Percentiles rank a stretch among this genome's conserved stretches.
Evolutionary conservation across 371 early-diverging fungal species (phyloP).

Genomic region (Chytridium lagenaria): DNA sequence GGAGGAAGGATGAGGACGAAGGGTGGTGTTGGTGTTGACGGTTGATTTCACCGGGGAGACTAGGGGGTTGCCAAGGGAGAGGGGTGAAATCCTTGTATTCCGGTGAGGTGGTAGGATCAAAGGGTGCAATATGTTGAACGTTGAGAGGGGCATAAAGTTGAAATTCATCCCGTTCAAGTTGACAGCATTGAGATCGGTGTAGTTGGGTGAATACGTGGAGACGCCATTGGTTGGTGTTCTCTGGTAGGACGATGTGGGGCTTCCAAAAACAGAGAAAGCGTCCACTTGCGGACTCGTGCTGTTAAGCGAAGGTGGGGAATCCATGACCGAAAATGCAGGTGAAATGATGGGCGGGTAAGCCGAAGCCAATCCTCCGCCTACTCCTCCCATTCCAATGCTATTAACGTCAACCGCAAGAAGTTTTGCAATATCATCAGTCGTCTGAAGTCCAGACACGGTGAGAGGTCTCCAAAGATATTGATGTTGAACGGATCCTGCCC

Average conservation of each 20-base stretch:
- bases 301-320: background rate
- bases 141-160: background rate
- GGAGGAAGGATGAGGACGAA: background rate
- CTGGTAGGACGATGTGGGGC: background rate
- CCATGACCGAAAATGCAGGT: background rate
- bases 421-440: background rate
- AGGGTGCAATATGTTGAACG: conserved; percentile 3
- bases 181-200: background rate
- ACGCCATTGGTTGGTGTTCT: background rate
- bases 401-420: background rate
- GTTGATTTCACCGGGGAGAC: background rate
- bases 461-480: background rate
- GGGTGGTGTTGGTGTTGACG: background rate
- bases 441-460: background rate
- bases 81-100: background rate
- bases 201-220: too few relatives aligned
- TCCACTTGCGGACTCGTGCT: background rate
- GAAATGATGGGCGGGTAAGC: background rate
- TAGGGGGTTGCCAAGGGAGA: background rate
- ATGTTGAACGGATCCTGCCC: too few relatives aligned
- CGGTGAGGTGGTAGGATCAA: background rate
- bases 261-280: background rate
- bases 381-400: background rate
- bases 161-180: background rate
- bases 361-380: background rate